Evolutionary conservation across 805 yeast genomes (phyloP).

Genomic region (Saccharomycopsis synnaedendra): DNA sequence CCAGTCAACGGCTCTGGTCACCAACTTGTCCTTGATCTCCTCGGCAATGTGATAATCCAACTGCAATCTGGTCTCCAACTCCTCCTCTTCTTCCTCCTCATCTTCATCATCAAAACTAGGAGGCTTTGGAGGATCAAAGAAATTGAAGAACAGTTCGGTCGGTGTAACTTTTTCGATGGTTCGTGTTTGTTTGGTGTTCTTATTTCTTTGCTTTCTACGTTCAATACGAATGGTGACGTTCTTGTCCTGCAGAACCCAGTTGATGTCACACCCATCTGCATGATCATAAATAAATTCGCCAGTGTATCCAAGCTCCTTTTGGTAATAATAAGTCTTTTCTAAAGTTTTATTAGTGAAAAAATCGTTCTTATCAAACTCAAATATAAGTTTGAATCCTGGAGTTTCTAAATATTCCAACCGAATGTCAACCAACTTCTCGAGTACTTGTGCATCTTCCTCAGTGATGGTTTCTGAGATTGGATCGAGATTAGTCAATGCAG

Average conservation of each 20-base stretch:
- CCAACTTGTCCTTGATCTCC: conserved; percentile 87
- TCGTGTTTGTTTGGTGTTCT: conserved; percentile 91
- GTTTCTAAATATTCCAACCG: conserved; percentile 66
- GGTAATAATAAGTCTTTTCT: conserved; percentile 85
- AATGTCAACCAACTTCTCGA: conserved; percentile 56
- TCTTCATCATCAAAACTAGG: conserved; percentile 45
- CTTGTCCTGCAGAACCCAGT: conserved; percentile 70
- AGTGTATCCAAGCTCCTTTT: conserved; percentile 83
- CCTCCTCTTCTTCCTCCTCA: conserved; percentile 59
- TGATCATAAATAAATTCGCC: conserved; percentile 97
- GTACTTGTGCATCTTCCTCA: conserved; percentile 81
- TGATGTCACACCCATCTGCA: conserved; percentile 81
- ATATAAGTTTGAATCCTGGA: conserved; percentile 84
- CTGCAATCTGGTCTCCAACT: conserved; percentile 75
- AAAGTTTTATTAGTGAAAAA: conserved; percentile 64
- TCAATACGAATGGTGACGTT: conserved; percentile 83
- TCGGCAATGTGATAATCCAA: conserved; percentile 94
- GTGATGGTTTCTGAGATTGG: conserved; percentile 76
- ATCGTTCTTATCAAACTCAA: conserved; percentile 68
- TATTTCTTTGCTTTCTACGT: conserved; percentile 95
- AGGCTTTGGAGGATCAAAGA: conserved; percentile 86
- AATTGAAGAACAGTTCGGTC: conserved; percentile 90
- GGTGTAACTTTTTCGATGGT: conserved; percentile 91
- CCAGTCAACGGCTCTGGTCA: conserved; percentile 97
- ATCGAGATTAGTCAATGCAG: conserved; percentile 81